Conservation (phyloP, 495 filamentous ascomycete genomes). For the Elasticomyces elasticus region DNA sequence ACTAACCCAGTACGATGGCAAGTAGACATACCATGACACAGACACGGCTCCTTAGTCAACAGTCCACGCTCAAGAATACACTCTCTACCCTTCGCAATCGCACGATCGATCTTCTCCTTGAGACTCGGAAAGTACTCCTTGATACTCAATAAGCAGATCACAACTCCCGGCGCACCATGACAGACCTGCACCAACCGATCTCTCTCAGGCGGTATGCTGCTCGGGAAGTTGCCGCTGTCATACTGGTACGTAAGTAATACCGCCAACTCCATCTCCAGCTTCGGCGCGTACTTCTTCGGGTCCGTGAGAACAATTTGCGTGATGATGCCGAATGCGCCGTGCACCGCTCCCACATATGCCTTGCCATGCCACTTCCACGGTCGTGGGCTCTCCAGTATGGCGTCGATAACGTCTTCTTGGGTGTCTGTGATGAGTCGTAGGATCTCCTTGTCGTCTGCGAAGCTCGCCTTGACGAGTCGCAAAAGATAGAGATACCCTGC, state of each 20-base stretch:
- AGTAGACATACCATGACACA: conserved; percentile 44
- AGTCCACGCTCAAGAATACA: conserved; percentile 44
- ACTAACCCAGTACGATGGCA: neutral
- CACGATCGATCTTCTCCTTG: conserved; percentile 37
- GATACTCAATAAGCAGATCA: conserved; percentile 43
- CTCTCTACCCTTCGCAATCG: conserved; percentile 36
- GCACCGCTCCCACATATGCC: conserved; percentile 50
- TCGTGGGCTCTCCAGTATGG: conserved; percentile 33
- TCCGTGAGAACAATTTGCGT: conserved; percentile 51
- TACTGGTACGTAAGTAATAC: conserved; percentile 40
- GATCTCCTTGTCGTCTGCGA: conserved; percentile 28
- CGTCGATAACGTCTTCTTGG: conserved; percentile 36
- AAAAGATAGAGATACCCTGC: conserved; percentile 54
- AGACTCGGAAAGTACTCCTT: conserved; percentile 41
- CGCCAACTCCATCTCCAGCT: conserved; percentile 37
- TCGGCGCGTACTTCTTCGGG: conserved; percentile 27
- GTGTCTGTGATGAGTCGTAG: conserved; percentile 31
- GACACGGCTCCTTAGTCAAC: conserved; percentile 50
- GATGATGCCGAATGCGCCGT: conserved; percentile 53
- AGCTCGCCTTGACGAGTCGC: conserved; percentile 35
- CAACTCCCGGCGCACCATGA: conserved; percentile 55
- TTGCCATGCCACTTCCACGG: conserved; percentile 52
- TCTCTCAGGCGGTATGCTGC: conserved; percentile 33
- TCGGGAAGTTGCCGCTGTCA: conserved; percentile 36
- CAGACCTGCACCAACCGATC: conserved; percentile 54